Conservation (phyloP, 2,329 filamentous ascomycete genomes). For the Colletotrichum filicis region DNA sequence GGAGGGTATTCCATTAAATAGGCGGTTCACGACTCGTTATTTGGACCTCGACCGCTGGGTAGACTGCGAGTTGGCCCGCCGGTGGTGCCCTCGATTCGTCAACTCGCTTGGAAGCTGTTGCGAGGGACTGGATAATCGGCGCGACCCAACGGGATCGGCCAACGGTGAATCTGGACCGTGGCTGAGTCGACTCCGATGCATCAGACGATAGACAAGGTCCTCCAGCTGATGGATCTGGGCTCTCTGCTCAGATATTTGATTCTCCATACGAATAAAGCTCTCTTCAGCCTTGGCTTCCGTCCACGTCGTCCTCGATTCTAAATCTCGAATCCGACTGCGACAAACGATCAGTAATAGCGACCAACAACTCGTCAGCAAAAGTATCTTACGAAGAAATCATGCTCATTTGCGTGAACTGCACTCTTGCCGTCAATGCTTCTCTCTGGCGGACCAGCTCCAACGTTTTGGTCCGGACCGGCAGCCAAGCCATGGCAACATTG, state of each 20-base stretch:
- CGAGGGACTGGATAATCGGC: constrained; percentile 16
- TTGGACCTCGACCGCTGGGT: constrained; percentile 27
- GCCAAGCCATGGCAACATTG: constrained; percentile 57
- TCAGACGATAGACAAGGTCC: constrained; percentile 40
- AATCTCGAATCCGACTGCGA: constrained; percentile 45
- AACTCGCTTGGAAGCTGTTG: constrained; percentile 20
- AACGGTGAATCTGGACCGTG: constrained; percentile 21
- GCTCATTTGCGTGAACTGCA: constrained; percentile 61
- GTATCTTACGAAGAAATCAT: constrained; percentile 55
- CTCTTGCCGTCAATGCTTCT: constrained; percentile 55
- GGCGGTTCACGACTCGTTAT: constrained; percentile 14
- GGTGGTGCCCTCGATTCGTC: constrained; percentile 16
- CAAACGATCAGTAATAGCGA: constrained; percentile 4
- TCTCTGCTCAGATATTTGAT: constrained; percentile 40
- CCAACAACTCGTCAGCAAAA: neutral
- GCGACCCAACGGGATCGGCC: constrained; percentile 22
- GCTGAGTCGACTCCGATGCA: constrained; percentile 37
- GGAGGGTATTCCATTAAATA: constrained; percentile 61
- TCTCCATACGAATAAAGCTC: constrained; percentile 40
- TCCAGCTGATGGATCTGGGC: constrained; percentile 43
- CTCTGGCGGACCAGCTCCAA: constrained; percentile 58
- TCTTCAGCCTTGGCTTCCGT: constrained; percentile 44
- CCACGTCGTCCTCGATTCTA: constrained; percentile 46
- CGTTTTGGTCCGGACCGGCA: constrained; percentile 55
- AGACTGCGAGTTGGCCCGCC: constrained; percentile 2